Evolutionary conservation across 306 rosid species (phyloP).

Genomic region (Dicorynia guianensis): DNA sequence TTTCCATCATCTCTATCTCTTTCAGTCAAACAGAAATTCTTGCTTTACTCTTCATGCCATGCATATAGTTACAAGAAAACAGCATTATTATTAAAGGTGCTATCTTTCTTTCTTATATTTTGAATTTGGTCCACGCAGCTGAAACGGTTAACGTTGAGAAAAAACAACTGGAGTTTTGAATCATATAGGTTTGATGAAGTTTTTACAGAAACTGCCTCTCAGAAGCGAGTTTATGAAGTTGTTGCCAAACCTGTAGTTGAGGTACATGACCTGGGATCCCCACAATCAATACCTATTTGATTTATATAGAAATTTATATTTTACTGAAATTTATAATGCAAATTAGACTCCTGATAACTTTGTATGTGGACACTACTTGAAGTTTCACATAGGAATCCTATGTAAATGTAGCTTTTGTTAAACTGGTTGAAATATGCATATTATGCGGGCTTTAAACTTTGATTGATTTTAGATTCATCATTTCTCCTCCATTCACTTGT

Average conservation of each 20-base stretch:
- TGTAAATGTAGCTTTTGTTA: not conserved
- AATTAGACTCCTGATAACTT: not conserved
- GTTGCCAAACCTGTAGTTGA: conserved; percentile 80
- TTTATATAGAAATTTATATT: not conserved
- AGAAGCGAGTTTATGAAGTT: conserved; percentile 70
- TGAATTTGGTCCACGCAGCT: conserved; percentile 42
- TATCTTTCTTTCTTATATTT: not conserved
- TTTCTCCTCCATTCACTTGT: conserved; percentile 3
- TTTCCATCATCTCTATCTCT: not conserved
- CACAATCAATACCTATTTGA: conserved; percentile 25
- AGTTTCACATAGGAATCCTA: not conserved
- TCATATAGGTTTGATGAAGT: conserved; percentile 72
- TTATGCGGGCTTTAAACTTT: not conserved
- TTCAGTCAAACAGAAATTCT: not conserved
- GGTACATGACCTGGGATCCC: conserved; percentile 42
- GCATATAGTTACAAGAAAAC: not conserved
- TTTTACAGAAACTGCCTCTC: conserved; percentile 69
- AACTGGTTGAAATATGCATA: not conserved
- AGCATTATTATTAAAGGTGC: not conserved
- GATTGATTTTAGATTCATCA: not conserved
- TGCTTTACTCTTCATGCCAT: not conserved
- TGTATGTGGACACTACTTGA: not conserved
- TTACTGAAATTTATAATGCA: conserved; percentile 1
- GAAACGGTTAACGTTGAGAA: conserved; percentile 69
- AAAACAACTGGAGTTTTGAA: conserved; percentile 76